Conservation (phyloP, 2,329 filamentous ascomycete genomes). For the Piedraia hortae region DNA sequence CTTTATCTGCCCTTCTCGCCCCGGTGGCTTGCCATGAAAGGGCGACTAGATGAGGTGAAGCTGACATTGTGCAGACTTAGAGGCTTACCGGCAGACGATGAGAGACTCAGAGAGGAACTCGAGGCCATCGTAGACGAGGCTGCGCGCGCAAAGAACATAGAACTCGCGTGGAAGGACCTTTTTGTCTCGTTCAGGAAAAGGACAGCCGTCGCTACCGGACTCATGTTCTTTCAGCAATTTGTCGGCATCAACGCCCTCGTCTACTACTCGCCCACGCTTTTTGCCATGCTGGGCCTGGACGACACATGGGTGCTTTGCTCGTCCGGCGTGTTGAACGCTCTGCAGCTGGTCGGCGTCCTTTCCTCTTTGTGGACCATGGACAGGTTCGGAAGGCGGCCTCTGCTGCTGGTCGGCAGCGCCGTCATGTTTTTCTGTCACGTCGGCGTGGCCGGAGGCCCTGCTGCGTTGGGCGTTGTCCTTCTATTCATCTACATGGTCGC, state of each 20-base stretch:
- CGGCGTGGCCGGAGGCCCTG: constrained; percentile 26
- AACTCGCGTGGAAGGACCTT: no score
- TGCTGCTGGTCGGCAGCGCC: constrained; percentile 17
- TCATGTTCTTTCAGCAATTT: constrained; percentile 30
- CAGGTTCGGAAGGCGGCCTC: constrained; percentile 14
- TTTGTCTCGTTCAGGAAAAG: no score
- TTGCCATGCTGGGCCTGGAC: constrained; percentile 15
- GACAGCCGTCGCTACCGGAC: constrained; percentile 23
- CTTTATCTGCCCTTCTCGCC: constrained; percentile 12
- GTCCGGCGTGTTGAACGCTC: constrained; percentile 17
- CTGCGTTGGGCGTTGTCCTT: constrained; percentile 17
- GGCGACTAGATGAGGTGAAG: constrained; percentile 10
- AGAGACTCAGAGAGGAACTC: no score
- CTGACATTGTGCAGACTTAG: constrained; percentile 9
- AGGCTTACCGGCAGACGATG: no score
- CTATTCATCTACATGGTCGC: constrained; percentile 8
- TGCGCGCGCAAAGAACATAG: no score
- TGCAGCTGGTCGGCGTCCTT: constrained; percentile 16
- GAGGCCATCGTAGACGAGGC: no score
- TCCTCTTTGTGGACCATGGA: constrained; percentile 19
- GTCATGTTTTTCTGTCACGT: constrained; percentile 22
- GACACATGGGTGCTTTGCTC: constrained; percentile 15
- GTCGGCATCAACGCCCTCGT: constrained; percentile 20
- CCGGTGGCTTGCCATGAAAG: constrained; percentile 11
- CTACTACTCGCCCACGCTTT: constrained; percentile 21